Evolutionary conservation across 176 grass and related monocot genomes (phyloP), one percentile per base, ranked within the genome.

Genomic region (Alloteropsis semialata): DNA sequence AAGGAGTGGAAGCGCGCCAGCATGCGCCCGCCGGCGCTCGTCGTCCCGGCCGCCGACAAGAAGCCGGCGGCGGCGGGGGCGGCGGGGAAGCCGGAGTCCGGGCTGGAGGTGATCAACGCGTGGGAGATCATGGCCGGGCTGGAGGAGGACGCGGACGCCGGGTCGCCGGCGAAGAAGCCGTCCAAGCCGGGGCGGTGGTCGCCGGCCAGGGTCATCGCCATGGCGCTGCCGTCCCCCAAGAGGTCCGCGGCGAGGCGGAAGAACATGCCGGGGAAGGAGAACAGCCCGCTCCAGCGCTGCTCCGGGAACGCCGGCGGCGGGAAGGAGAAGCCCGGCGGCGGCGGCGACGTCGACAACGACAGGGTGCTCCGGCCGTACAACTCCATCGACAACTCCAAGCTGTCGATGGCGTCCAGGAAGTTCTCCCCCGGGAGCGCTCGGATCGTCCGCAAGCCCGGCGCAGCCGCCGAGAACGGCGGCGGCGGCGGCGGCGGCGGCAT

Each of bases 121-220:
- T 93, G 93, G 89, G 91, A 99, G 86, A 87, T 99, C 45, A 99
- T 99, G 96, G 93, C 84, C 24, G 96, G 91, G 39, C 91, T 99
- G 27, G 89, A 91, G 72, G 93, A 93, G 44, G 71, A 69, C 12
- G 85, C 81, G 1, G 72, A 57, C 12, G 65, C 76, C 24, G 84
- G 78, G 51, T 96, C 93, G 46, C 93, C 96, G 39, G 62, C 82
- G 27, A 95, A 99, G 73, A 99, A 89, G 84, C 64, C 81, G 29
- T 71, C 78, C 61, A 91, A 82, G 79, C 86, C 81, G 65, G 33
- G 80, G 14, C 83, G 88, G 22, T 91, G 87, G 89, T 96, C 96
- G 8, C 93, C 96, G 0, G 93, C 84, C 22, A 93, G 85, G 56
- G 72, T 89, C 74, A 25, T 84, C 68, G 64, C 74, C 18, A 28